Conservation (phyloP, 148 eudicot genomes). For the Fagopyrum homotropicum region DNA sequence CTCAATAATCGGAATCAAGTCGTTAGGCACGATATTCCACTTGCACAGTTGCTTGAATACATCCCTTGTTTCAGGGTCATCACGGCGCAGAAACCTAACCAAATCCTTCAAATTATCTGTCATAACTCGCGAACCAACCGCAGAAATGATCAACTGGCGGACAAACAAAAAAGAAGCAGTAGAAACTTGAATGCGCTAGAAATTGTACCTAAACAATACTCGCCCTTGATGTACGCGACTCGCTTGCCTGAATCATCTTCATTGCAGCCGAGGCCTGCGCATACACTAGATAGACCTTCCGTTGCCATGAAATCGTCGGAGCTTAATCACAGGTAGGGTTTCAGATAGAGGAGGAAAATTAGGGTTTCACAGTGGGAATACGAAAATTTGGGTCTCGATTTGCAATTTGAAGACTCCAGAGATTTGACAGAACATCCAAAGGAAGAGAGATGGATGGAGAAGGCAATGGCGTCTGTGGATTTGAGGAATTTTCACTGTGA, state of each 20-base stretch:
- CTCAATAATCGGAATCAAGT: constrained; percentile 89
- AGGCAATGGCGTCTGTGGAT: constrained; percentile 6
- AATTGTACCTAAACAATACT: constrained; percentile 56
- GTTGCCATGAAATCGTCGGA: constrained; percentile 27
- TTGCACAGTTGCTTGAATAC: constrained; percentile 94
- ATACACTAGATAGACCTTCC: constrained; percentile 68
- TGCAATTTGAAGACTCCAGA: neutral
- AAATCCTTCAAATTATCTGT: constrained; percentile 96
- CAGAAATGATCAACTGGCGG: neutral
- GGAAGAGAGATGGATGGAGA: neutral
- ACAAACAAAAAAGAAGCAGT: neutral
- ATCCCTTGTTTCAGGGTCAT: constrained; percentile 73
- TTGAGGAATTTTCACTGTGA: neutral
- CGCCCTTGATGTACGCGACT: constrained; percentile 42
- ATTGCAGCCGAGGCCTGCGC: constrained; percentile 64
- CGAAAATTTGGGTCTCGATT: neutral
- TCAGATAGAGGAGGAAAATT: neutral
- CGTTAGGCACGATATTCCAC: constrained; percentile 78
- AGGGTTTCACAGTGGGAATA: neutral
- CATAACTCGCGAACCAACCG: neutral
- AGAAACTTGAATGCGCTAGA: neutral
- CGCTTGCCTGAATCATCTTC: constrained; percentile 47
- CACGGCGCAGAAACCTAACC: constrained; percentile 85
- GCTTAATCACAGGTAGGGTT: constrained; percentile 17
- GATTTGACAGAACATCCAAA: neutral